These are phyloP conservation scores for Myriangium duriaei DNA, from an alignment of 2,329 filamentous ascomycete genomes.

Conservation along the genomic window DNA sequence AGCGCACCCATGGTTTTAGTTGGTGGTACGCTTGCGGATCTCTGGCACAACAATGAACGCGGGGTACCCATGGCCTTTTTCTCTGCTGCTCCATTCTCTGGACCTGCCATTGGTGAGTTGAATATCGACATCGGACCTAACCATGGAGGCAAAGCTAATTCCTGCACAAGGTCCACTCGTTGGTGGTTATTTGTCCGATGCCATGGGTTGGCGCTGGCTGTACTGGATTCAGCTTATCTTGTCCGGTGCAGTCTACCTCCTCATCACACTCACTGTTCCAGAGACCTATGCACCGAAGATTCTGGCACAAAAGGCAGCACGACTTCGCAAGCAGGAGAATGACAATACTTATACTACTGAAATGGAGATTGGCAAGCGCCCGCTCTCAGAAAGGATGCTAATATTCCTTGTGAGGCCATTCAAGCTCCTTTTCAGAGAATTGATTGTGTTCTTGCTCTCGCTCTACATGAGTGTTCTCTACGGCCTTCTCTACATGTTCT, in stretches of 20 bases:
- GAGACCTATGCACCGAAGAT: constrained; percentile 80
- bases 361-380: constrained; percentile 63
- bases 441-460: constrained; percentile 73
- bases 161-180: constrained; percentile 47
- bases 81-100: constrained; percentile 69
- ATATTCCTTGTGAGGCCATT: constrained; percentile 74
- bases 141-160: too few species aligned
- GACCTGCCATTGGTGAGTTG: constrained; percentile 64
- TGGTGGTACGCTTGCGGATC: constrained; percentile 67
- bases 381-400: constrained; percentile 50
- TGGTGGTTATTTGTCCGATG: constrained; percentile 63
- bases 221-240: constrained; percentile 82
- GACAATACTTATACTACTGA: constrained; percentile 61
- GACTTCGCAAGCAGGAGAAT: constrained; percentile 57
- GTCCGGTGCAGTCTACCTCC: constrained; percentile 52
- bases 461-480: constrained; percentile 79
- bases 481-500: constrained; percentile 65
- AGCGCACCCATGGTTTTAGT: constrained; percentile 79
- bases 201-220: constrained; percentile 64
- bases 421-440: constrained; percentile 71
- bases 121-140: too few species aligned
- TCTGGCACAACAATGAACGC: constrained; percentile 75
- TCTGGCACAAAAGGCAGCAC: constrained; percentile 54
- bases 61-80: constrained; percentile 83
- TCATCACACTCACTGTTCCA: constrained; percentile 79